These are phyloP conservation scores for Tetrastigma voinierianum DNA, from an alignment of 164 flowering plant species.

Conservation along the genomic window DNA sequence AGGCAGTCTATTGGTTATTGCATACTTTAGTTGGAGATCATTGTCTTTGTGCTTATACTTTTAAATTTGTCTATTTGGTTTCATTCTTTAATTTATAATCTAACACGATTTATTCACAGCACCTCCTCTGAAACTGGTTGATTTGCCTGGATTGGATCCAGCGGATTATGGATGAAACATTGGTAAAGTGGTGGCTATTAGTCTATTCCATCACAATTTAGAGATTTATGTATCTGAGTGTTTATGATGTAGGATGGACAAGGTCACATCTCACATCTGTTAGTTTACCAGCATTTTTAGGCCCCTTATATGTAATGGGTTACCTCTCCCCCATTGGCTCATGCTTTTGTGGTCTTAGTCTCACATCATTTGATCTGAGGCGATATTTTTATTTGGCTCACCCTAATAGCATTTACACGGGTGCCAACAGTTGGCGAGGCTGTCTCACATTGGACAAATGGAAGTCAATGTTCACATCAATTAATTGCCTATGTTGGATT, in stretches of 20 bases:
- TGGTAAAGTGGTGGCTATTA: conserved; percentile 52
- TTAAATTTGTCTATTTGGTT: neutral
- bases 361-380: too few relatives aligned
- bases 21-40: neutral
- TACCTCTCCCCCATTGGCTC: too few relatives aligned
- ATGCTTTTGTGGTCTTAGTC: too few relatives aligned
- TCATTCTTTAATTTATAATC: neutral
- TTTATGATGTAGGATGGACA: neutral
- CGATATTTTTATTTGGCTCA: too few relatives aligned
- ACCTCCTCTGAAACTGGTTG: conserved; percentile 87
- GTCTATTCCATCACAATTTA: neutral
- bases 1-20: neutral
- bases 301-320: too few relatives aligned
- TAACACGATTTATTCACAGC: conserved; percentile 48
- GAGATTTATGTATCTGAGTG: neutral
- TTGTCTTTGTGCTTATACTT: neutral
- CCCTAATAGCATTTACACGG: too few relatives aligned
- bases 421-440: too few relatives aligned
- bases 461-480: too few relatives aligned
- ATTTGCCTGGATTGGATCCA: conserved; percentile 98
- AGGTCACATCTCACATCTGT: too few relatives aligned
- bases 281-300: too few relatives aligned
- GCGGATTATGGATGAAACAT: conserved; percentile 75
- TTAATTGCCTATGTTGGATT: too few relatives aligned
- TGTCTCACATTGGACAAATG: too few relatives aligned